Conservation (phyloP, 441 rosid species). For the Euphorbia celastroides region DNA sequence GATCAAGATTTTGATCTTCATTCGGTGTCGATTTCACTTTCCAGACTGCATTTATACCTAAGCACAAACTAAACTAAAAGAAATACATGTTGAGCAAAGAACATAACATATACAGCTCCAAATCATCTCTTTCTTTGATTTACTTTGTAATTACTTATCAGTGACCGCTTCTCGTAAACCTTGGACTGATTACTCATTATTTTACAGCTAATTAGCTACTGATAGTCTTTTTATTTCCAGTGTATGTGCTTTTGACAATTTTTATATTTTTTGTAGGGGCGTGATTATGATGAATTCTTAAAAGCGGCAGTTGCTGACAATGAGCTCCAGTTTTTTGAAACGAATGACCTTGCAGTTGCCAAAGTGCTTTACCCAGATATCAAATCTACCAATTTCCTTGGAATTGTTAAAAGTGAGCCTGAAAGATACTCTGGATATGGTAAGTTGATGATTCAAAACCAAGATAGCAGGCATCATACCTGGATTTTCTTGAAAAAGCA, state of each 20-base stretch:
- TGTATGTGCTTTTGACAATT: not conserved
- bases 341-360: slow-evolving; percentile 41
- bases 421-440: slow-evolving; percentile 68
- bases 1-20: not conserved
- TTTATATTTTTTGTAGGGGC: slow-evolving; percentile 42
- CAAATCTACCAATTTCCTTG: slow-evolving; percentile 43
- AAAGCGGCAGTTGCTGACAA: slow-evolving; percentile 63
- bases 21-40: not conserved
- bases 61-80: not conserved
- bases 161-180: not conserved
- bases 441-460: slow-evolving; percentile 30
- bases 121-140: not conserved
- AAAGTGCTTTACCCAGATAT: slow-evolving; percentile 58
- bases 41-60: not conserved
- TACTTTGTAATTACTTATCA: not conserved
- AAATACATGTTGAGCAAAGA: not conserved
- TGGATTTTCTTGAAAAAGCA: not conserved
- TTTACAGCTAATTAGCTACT: not conserved
- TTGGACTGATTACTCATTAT: not conserved
- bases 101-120: not conserved
- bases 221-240: not conserved
- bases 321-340: slow-evolving; percentile 78
- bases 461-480: not conserved
- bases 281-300: slow-evolving; percentile 55
- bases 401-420: slow-evolving; percentile 77